Percentiles rank a stretch among this genome's conserved stretches.
phyloP scores from a whole-genome alignment of 139 green algal genomes.

The Picochlorum sp. region DNA sequence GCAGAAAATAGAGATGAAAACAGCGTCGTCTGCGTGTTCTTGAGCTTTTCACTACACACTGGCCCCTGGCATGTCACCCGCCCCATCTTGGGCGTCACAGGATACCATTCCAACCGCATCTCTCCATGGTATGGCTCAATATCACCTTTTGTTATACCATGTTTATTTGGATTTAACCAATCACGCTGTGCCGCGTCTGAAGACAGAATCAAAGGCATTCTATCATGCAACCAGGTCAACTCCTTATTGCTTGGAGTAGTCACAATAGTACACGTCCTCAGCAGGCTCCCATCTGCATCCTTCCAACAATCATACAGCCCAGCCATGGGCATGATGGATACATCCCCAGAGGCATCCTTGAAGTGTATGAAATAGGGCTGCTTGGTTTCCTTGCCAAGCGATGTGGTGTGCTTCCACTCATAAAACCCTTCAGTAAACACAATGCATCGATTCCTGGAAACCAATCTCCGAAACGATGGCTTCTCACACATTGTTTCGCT shows the following conservation, averaged over 20 bases:
- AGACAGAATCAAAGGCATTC: conserved; percentile 69
- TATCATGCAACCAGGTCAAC: conserved; percentile 70
- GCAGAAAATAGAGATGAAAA: no score
- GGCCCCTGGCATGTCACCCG: conserved; percentile 40
- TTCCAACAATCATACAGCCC: conserved; percentile 53
- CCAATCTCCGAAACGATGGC: conserved; percentile 52
- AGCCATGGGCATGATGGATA: conserved; percentile 39
- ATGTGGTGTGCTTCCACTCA: conserved; percentile 55
- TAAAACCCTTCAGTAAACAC: conserved; percentile 73
- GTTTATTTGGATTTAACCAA: conserved; percentile 34
- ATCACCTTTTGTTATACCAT: conserved; percentile 20
- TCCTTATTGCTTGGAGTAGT: conserved; percentile 38
- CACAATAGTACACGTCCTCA: conserved; percentile 66
- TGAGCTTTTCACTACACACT: conserved; percentile 44
- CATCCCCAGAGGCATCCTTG: conserved; percentile 4
- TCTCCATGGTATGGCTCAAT: conserved; percentile 42
- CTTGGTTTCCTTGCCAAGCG: conserved; percentile 29
- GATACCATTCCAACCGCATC: conserved; percentile 54
- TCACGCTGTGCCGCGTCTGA: conserved; percentile 14
- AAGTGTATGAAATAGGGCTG: conserved; percentile 67
- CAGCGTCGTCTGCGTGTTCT: conserved; percentile 4
- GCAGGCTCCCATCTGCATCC: neutral
- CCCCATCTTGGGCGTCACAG: conserved; percentile 57
- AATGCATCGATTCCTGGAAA: conserved; percentile 47
- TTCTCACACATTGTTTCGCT: conserved; percentile 53